Percentiles rank a stretch among this genome's conserved stretches.
Evolutionary conservation across 768 basidiomycete species (phyloP).

Genomic region (Thelephora aurantiotincta): DNA sequence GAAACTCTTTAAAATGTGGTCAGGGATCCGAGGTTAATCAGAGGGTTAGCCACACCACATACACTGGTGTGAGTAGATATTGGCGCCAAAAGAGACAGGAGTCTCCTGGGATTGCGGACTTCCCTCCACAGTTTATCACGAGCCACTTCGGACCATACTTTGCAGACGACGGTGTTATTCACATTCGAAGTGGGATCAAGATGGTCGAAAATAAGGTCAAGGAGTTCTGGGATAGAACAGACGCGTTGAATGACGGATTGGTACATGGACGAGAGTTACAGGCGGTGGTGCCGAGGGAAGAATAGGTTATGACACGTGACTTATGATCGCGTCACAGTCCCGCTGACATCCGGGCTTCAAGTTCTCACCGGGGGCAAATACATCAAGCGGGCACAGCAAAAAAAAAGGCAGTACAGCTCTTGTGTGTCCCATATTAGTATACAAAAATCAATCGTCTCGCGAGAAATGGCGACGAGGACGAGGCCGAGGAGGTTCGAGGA

Average conservation of each 20-base stretch:
- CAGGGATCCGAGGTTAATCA: neutral
- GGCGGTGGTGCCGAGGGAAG: no score
- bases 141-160: slow-evolving; percentile 41
- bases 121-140: slow-evolving; percentile 46
- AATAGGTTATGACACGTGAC: no score
- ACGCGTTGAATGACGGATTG: slow-evolving; percentile 20
- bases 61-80: slow-evolving; percentile 13
- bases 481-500: no score
- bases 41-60: neutral
- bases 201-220: slow-evolving; percentile 39
- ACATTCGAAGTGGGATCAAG: slow-evolving; percentile 27
- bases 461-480: no score
- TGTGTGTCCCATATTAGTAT: no score
- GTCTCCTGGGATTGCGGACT: slow-evolving; percentile 27
- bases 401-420: no score
- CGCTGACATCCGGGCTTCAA: no score
- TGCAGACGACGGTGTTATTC: slow-evolving; percentile 39
- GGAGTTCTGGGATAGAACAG: slow-evolving; percentile 41
- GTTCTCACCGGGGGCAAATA: no score
- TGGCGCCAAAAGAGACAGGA: slow-evolving; percentile 38
- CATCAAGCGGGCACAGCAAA: no score
- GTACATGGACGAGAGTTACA: no score
- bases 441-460: no score
- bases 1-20: slow-evolving; percentile 9
- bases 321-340: no score